These are phyloP conservation scores for Scheffersomyces ergatensis DNA, from an alignment of 805 yeast species.

Conservation along the genomic window DNA sequence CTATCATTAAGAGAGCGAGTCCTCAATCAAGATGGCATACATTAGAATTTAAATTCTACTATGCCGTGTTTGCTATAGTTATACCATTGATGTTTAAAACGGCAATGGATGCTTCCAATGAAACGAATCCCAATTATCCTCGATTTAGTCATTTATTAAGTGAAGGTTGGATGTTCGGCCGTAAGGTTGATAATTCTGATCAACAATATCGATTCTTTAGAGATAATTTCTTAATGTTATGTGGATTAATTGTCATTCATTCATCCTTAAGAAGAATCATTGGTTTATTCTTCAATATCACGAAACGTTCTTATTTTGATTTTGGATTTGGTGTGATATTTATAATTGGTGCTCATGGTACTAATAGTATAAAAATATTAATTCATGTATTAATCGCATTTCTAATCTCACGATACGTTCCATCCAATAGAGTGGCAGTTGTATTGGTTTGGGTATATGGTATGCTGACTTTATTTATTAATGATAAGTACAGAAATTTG, in stretches of 20 bases:
- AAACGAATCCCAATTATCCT: constrained; percentile 69
- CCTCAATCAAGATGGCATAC: constrained; percentile 68
- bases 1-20: constrained; percentile 26
- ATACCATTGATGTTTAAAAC: constrained; percentile 83
- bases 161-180: constrained; percentile 86
- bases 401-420: constrained; percentile 40
- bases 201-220: constrained; percentile 85
- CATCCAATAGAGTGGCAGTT: constrained; percentile 38
- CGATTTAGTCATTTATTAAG: constrained; percentile 59
- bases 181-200: constrained; percentile 92
- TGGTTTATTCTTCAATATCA: constrained; percentile 10
- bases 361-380: constrained; percentile 60
- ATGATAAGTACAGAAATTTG: constrained; percentile 61
- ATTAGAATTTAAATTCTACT: constrained; percentile 69
- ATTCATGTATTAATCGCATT: constrained; percentile 57
- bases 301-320: constrained; percentile 64
- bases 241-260: constrained; percentile 57
- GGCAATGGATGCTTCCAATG: constrained; percentile 77
- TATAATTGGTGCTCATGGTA: constrained; percentile 75
- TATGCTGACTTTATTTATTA: constrained; percentile 70
- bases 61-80: constrained; percentile 57
- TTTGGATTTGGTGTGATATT: constrained; percentile 67
- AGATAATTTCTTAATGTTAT: constrained; percentile 66
- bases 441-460: constrained; percentile 73
- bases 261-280: constrained; percentile 42